Conservation (phyloP, 2,329 filamentous ascomycete genomes). For the Diaporthe vexans region DNA sequence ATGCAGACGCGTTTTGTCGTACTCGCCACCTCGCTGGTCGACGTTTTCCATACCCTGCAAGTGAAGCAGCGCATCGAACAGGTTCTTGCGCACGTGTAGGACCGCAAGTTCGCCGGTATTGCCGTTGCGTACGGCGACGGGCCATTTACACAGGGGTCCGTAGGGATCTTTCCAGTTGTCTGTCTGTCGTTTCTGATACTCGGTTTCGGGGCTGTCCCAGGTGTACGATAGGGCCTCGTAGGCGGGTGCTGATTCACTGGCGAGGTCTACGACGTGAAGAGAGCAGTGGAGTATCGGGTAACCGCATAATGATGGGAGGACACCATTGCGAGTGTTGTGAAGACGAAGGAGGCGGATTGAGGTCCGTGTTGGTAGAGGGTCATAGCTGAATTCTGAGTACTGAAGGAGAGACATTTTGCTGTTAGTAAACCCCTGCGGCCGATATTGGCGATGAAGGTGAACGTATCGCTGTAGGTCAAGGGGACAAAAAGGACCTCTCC, state of each 20-base stretch:
- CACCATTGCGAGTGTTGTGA: conserved; percentile 18
- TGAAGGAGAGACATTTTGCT: conserved; percentile 12
- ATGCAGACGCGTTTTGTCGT: conserved; percentile 16
- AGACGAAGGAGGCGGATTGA: conserved; percentile 31
- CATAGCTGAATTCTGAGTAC: conserved; percentile 23
- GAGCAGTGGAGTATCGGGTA: conserved; percentile 29
- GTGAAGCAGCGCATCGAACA: conserved; percentile 27
- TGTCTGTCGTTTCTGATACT: conserved; percentile 13
- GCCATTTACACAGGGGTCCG: conserved; percentile 30
- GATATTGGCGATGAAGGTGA: neutral
- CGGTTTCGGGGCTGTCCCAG: conserved; percentile 35
- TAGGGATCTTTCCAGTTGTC: conserved; percentile 34
- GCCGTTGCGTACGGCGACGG: conserved; percentile 1
- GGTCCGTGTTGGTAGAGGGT: neutral
- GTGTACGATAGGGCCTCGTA: conserved; percentile 46
- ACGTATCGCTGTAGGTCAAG: neutral
- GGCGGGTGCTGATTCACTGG: conserved; percentile 16
- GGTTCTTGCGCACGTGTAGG: conserved; percentile 25
- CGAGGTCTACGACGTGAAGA: conserved; percentile 17
- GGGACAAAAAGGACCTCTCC: neutral
- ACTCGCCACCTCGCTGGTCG: neutral
- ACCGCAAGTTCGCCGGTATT: neutral
- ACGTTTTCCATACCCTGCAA: conserved; percentile 23
- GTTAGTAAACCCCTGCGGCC: neutral
- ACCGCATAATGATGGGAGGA: neutral